Base-by-base conservation (phyloP, 805 yeast species). In the Nematodospora valgi region DNA sequence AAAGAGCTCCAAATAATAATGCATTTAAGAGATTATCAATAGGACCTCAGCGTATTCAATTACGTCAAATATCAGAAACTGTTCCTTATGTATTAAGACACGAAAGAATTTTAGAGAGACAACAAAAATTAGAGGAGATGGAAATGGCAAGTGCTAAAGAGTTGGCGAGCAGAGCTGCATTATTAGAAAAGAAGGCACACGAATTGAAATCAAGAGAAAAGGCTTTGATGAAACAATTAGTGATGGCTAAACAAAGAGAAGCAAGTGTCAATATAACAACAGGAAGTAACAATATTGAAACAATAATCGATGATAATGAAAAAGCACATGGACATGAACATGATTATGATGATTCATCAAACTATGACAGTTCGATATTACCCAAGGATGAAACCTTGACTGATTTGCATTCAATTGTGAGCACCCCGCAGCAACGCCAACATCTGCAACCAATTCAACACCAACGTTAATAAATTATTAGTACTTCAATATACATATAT, bases 81-180 rank as follows among this genome's bases (percentile, higher is more conserved):
- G 86, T 85, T 16, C 94, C 94, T n/a, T 85, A 85, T 47, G 82
- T 83, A 22, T 63, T 85, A 43, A 74, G 86, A 53, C 91, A 84
- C 56, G 91, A 85, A 57, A 73, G 82, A 38, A 73, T 84, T 38
- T 60, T 78, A 45, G 81, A 82, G 34, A 80, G 85, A 56, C 89
- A 85, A 51, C 86, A 80, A 39, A 84, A 81, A 59, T 62, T 85
- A 33, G 89, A 84, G 54, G 87, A 84, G 47, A 61, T 85, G 60
- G 94, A 85, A 55, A 80, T 81, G 50, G 82, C 80, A 43, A 76
- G 85, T 35, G 93, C 91, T 0, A 72, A 72, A 51, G 91, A 83
- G 49, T 64, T 85, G 49, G 78, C 86, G 19, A 67, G 68, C 41
- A 69, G 89, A 45, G 91, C 89, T n/a, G 80, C 82, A 13, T 78